Evolutionary conservation across 495 filamentous ascomycete genomes (phyloP).

Genomic region (Parachaetomium inaequale): DNA sequence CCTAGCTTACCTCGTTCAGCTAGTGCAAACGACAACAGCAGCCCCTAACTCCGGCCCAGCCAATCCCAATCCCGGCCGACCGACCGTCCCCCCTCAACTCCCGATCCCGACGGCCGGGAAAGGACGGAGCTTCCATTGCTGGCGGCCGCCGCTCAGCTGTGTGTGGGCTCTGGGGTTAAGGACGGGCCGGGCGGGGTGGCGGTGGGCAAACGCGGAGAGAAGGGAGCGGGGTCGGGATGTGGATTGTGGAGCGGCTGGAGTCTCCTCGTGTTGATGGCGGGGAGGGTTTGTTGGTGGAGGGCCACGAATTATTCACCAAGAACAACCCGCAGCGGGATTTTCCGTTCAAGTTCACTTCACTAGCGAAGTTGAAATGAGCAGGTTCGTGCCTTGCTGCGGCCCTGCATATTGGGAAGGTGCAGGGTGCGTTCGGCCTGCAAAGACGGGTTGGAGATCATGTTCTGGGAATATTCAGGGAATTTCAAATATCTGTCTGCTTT

Average conservation of each 20-base stretch:
- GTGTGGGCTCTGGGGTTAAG: neutral
- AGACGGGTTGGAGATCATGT: too few species aligned
- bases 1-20: neutral
- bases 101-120: constrained; percentile 17
- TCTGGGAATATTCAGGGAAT: too few species aligned
- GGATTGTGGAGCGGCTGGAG: neutral
- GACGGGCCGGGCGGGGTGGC: constrained; percentile 4
- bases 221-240: neutral
- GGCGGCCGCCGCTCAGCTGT: neutral
- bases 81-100: neutral
- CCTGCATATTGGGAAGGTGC: neutral
- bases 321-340: neutral
- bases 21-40: neutral
- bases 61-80: neutral
- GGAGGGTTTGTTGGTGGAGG: neutral
- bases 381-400: too few species aligned
- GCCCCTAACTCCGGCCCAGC: constrained; percentile 5
- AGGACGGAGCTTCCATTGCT: constrained; percentile 7
- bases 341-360: neutral
- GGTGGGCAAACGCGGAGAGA: constrained; percentile 1
- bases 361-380: too few species aligned
- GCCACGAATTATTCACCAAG: too few species aligned
- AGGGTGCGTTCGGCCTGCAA: too few species aligned
- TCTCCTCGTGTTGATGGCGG: neutral
- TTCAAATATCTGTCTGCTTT: too few species aligned